These are phyloP conservation scores for Kodamaea leandrae DNA, from an alignment of 805 yeast species.

Conservation along the genomic window DNA sequence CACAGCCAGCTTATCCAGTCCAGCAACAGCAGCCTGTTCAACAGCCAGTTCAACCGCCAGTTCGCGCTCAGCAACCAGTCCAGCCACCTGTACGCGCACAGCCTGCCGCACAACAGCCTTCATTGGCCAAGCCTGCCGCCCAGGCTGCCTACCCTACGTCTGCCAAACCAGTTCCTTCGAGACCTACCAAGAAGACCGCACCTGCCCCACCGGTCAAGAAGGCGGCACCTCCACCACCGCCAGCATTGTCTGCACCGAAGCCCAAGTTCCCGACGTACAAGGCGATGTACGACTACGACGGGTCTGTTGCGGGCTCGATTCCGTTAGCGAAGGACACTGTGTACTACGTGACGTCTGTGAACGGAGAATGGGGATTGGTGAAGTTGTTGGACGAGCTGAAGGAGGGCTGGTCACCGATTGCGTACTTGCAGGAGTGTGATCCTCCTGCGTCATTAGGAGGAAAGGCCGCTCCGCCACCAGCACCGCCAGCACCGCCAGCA, in stretches of 20 bases:
- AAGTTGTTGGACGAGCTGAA: constrained; percentile 67
- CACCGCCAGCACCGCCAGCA: constrained; percentile 37
- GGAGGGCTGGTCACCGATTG: constrained; percentile 98
- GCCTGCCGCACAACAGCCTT: background rate
- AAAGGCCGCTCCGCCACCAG: constrained; percentile 25
- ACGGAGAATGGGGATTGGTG: constrained; percentile 94
- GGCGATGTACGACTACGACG: constrained; percentile 87
- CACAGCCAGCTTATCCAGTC: constrained; percentile 6
- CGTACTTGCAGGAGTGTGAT: constrained; percentile 66
- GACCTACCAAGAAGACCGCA: constrained; percentile 17
- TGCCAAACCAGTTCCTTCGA: constrained; percentile 17
- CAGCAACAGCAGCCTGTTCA: no score
- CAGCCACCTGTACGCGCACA: constrained; percentile 2
- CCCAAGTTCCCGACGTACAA: constrained; percentile 75
- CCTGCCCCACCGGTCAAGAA: constrained; percentile 31
- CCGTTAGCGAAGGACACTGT: constrained; percentile 76
- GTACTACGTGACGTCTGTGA: constrained; percentile 67
- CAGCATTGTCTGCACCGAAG: constrained; percentile 47
- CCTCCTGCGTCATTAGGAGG: no score
- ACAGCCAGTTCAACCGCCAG: constrained; percentile 1
- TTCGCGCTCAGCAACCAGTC: background rate
- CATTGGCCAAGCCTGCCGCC: background rate
- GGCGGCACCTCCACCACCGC: constrained; percentile 56
- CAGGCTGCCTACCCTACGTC: constrained; percentile 13
- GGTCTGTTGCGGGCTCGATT: constrained; percentile 77